Conservation (phyloP, 2,329 filamentous ascomycete genomes). For the Aspergillus proliferans region DNA sequence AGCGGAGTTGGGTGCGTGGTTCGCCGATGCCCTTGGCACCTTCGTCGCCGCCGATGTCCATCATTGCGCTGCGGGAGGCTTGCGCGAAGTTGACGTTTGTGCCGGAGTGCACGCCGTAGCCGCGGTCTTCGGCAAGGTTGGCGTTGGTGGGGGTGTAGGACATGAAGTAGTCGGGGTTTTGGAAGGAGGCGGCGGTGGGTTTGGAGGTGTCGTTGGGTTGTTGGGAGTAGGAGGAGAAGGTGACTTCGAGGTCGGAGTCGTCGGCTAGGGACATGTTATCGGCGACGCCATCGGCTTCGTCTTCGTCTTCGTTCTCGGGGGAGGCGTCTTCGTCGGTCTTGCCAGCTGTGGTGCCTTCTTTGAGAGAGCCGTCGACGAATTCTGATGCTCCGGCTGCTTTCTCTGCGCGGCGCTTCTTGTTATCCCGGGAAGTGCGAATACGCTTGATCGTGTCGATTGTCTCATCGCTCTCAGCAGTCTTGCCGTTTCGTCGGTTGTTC, state of each 20-base stretch:
- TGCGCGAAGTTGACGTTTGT: constrained; percentile 72
- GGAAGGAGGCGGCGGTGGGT: constrained; percentile 55
- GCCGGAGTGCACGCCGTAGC: constrained; percentile 86
- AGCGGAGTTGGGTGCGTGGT: constrained; percentile 72
- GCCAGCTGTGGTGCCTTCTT: constrained; percentile 10
- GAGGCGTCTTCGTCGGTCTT: constrained; percentile 27
- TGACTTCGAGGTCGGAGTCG: constrained; percentile 61
- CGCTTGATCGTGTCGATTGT: constrained; percentile 47
- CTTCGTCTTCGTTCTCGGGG: constrained; percentile 35
- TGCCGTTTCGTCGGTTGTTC: constrained; percentile 65
- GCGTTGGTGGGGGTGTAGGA: constrained; percentile 78
- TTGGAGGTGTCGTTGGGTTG: constrained; percentile 48
- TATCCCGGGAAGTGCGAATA: constrained; percentile 37
- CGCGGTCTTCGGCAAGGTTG: constrained; percentile 81
- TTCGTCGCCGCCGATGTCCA: constrained; percentile 92
- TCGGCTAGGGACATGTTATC: constrained; percentile 56
- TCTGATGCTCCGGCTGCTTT: constrained; percentile 20
- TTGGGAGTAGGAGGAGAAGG: constrained; percentile 56
- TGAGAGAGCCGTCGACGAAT: constrained; percentile 12
- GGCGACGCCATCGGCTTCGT: constrained; percentile 27
- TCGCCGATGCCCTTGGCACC: constrained; percentile 69
- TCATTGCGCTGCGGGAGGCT: constrained; percentile 76
- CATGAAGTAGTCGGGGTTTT: constrained; percentile 92
- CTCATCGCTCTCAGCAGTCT: constrained; percentile 62
- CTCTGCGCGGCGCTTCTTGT: constrained; percentile 35